Base-by-base conservation (phyloP, 148 eudicot genomes). In the Vaccinium myrtillus region DNA sequence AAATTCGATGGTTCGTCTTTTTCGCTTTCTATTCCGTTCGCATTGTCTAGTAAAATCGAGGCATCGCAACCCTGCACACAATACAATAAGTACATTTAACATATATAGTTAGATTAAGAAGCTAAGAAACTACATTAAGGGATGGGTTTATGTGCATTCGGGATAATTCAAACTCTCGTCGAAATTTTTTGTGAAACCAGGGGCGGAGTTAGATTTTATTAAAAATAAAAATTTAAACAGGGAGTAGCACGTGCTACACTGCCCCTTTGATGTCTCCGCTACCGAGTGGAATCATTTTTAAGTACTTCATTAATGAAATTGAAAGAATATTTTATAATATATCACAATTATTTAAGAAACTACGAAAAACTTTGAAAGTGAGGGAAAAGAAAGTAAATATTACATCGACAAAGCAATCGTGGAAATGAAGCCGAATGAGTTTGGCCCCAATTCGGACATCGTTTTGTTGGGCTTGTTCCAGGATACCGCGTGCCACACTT, bases 371-470 rank as follows among this genome's bases (percentile, higher is more conserved):
- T 58, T n/a, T 61, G 21, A 14, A 30, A 71, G 76, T 43, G 39
- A 23, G 56, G 25, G 14, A 48, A n/a, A 7, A 80, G 30, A 10
- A 5, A 30, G 6, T 1, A 5, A 65, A 23, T 8, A 81, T 59
- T 83, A 89, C 91, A 82, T 82, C 73, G 50, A 87, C 89, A 86
- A 76, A 76, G 79, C 79, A 76, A 75, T 89, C 91, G 46, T 89
- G 91, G 43, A 87, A 89, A 51, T 89, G 91, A 46, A 89, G 81
- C 4, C 89, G 84, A 54, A 84, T 75, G 74, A 89, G 89, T 53
- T 81, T 85, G 80, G 91, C 91, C 1, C 83, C 88, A 19, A 81
- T 87, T 4, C 91, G 88, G n/a, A 84, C 82, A 87, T 89, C 88
- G 2, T 55, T 77, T 7, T 11, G 32, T 9, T 83, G 69, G 36